Conservation (phyloP, 305 asterid species). For the Salvia sclarea region DNA sequence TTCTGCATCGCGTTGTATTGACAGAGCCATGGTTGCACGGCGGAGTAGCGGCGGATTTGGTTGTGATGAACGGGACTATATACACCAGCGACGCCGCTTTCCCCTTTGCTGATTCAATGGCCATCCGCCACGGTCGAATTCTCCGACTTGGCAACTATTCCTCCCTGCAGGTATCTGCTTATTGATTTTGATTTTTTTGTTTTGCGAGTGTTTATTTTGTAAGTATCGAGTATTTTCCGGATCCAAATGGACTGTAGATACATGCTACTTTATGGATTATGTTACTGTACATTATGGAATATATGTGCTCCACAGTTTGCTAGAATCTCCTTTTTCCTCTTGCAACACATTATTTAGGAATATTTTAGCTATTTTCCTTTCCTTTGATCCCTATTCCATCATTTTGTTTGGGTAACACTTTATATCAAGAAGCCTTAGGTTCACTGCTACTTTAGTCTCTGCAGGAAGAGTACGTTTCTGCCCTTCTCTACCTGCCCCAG, state of each 20-base stretch:
- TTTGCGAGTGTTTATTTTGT: no score
- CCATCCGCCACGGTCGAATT: constrained; percentile 67
- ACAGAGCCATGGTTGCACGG: constrained; percentile 36
- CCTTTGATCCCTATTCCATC: not conserved
- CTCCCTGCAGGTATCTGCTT: constrained; percentile 51
- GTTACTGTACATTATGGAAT: not conserved
- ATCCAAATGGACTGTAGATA: not conserved
- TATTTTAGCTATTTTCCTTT: not conserved
- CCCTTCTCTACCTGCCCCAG: not conserved
- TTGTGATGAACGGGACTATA: constrained; percentile 77
- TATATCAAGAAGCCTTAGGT: not conserved
- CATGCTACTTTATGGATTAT: constrained; percentile 6
- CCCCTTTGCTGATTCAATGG: constrained; percentile 84
- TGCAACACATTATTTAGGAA: not conserved
- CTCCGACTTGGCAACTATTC: constrained; percentile 64
- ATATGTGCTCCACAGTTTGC: not conserved
- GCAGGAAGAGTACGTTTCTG: constrained; percentile 8
- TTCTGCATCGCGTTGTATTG: constrained; percentile 3
- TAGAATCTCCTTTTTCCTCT: not conserved
- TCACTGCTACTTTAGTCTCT: not conserved
- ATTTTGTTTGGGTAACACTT: not conserved
- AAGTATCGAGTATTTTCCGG: not conserved
- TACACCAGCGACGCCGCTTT: constrained; percentile 71
- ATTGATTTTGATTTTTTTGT: no score
- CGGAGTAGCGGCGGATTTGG: constrained; percentile 60